These are phyloP conservation scores for Xeromyces bisporus DNA, from an alignment of 495 filamentous ascomycete species.

Conservation along the genomic window DNA sequence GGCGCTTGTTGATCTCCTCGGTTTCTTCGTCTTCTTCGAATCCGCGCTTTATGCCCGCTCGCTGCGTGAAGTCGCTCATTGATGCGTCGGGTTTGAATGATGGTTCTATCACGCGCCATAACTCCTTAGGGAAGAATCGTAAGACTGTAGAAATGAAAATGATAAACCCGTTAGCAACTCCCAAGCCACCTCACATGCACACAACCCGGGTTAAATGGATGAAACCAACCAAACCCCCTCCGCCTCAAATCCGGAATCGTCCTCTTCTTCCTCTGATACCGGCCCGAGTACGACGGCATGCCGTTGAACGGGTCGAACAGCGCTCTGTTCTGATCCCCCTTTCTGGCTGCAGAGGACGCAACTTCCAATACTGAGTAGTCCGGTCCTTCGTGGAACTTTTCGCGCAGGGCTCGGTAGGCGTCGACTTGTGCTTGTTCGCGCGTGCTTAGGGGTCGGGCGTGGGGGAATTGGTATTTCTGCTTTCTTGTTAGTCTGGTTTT, in stretches of 20 bases:
- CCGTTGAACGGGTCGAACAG: constrained; percentile 42
- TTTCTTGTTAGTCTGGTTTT: too few species aligned
- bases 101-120: constrained; percentile 35
- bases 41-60: constrained; percentile 18
- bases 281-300: constrained; percentile 40
- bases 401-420: constrained; percentile 30
- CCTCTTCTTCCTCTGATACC: constrained; percentile 37
- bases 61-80: constrained; percentile 14
- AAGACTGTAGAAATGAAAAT: too few species aligned
- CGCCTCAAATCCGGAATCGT: constrained; percentile 32
- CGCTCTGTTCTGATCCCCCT: constrained; percentile 20
- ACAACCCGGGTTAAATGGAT: too few species aligned
- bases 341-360: constrained; percentile 24
- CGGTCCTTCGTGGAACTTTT: constrained; percentile 37
- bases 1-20: constrained; percentile 16
- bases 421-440: constrained; percentile 26
- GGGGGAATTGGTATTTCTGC: constrained; percentile 25
- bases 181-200: too few species aligned
- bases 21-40: constrained; percentile 34
- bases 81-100: constrained; percentile 22
- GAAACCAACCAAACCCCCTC: constrained; percentile 30
- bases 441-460: constrained; percentile 13
- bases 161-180: too few species aligned
- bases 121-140: constrained; percentile 40
- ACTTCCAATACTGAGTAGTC: constrained; percentile 39